Base-by-base conservation (phyloP, 331 rosid species). In the Quercus phellos region DNA sequence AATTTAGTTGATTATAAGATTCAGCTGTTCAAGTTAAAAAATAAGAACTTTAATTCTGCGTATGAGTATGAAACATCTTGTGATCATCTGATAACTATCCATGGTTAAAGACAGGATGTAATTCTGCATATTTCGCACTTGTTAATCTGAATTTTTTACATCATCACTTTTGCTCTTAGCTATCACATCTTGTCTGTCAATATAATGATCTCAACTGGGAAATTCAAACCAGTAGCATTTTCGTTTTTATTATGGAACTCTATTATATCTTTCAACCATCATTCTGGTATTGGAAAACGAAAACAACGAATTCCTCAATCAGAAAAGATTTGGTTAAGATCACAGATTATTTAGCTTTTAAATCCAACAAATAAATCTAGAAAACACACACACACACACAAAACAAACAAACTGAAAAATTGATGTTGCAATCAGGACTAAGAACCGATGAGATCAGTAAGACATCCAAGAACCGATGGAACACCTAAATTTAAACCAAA, bases 121-220 rank as follows among this genome's bases (percentile, higher is more conserved):
- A 26, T 60, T 60, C 38, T 60, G 70, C 38, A 27, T 30, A 29
- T 29, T 14, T 42, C 19, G 13, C 21, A 30, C 21, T 61, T 61
- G 38, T 43, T 66, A 71, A 46, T 27, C 14, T 35, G 9, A 75
- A 38, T 64, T 75, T 34, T 72, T 60, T 60, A 68, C 24, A 43
- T 69, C 70, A 55, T 59, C 29, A 74, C 18, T 24, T 43, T 42
- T 59, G 5, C 51, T 42, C 22, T 50, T 51, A 9, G 24, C 54
- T 64, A 74, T 73, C 78, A 58, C 77, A 82, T 70, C 67, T 71
- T 74, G 75, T 69, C 77, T 30, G 61, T 43, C 17, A 53, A 59
- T 50, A 67, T 24, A 74, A 76, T 53, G 51, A 53, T 72, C 71
- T 68, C 51, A 56, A 53, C 30, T 21, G 55, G 38, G 24, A 64